Evolutionary conservation across 768 basidiomycete genomes (phyloP).

Genomic region (Hygrocybe punicea): DNA sequence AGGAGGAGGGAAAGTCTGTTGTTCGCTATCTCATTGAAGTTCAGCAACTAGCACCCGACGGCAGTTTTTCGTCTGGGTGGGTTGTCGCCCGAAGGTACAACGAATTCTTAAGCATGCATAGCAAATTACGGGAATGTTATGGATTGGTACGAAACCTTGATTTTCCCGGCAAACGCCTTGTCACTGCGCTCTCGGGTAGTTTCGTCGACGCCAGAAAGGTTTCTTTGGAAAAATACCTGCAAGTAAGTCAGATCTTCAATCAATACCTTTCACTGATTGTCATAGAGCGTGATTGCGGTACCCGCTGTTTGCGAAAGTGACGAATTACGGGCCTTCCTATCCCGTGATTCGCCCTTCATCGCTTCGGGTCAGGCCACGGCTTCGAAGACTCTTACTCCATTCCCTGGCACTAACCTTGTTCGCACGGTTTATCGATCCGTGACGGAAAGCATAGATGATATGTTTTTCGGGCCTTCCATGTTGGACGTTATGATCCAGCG

Average conservation of each 20-base stretch:
- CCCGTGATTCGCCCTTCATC: constrained; percentile 80
- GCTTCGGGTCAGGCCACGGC: constrained; percentile 44
- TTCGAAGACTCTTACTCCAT: constrained; percentile 42
- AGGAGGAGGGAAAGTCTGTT: constrained; percentile 85
- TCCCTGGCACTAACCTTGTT: constrained; percentile 74
- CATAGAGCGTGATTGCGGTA: constrained; percentile 67
- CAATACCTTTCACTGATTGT: background rate
- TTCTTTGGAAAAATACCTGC: constrained; percentile 86
- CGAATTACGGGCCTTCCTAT: constrained; percentile 81
- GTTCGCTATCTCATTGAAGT: constrained; percentile 91
- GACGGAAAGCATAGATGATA: constrained; percentile 93
- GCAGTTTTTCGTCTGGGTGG: constrained; percentile 82
- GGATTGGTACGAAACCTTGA: constrained; percentile 66
- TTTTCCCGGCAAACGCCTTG: constrained; percentile 91
- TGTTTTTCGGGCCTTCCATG: constrained; percentile 96
- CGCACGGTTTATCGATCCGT: constrained; percentile 88
- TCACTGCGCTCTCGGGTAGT: constrained; percentile 79
- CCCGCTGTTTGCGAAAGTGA: constrained; percentile 77
- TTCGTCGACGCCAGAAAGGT: constrained; percentile 79
- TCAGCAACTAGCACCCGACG: constrained; percentile 79
- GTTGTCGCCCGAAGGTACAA: constrained; percentile 91
- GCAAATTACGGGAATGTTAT: constrained; percentile 76
- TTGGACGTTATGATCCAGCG: constrained; percentile 91
- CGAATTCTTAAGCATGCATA: constrained; percentile 89
- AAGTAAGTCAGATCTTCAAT: constrained; percentile 48